These are phyloP conservation scores for Inga leiocalycina DNA, from an alignment of 306 rosid genomes.

Conservation along the genomic window DNA sequence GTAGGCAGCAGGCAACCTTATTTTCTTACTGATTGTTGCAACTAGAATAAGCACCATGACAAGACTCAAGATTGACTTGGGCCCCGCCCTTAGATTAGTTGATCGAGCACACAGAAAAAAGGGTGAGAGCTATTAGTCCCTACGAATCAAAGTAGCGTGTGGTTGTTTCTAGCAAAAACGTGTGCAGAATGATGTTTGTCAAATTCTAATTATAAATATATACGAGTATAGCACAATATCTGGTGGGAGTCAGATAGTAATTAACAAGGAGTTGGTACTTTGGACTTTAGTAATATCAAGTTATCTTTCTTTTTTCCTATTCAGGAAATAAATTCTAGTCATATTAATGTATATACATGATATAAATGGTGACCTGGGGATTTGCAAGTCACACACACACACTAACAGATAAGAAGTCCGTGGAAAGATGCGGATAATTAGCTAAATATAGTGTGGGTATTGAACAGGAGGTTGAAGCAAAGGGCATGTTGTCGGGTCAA, in stretches of 20 bases:
- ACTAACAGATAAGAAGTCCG: background rate
- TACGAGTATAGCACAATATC: too few species aligned
- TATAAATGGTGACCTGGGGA: too few species aligned
- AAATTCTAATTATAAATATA: too few species aligned
- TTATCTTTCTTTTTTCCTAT: background rate
- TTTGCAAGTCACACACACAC: background rate
- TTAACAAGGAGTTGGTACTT: background rate
- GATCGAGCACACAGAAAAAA: background rate
- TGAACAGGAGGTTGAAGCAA: constrained; percentile 38
- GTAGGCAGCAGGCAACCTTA: background rate
- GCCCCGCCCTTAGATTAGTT: constrained; percentile 3
- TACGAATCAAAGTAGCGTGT: background rate
- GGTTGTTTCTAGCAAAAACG: background rate
- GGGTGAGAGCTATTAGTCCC: background rate
- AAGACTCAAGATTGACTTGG: background rate
- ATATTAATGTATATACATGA: too few species aligned
- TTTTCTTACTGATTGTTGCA: background rate
- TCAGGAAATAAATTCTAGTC: too few species aligned
- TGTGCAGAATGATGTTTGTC: background rate
- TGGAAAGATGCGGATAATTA: background rate
- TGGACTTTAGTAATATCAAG: background rate
- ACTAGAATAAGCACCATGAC: background rate
- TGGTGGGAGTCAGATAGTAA: background rate
- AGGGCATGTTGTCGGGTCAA: constrained; percentile 26
- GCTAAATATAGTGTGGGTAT: background rate